Percentiles rank a stretch among this genome's conserved stretches.
phyloP scores from a whole-genome alignment of 75 land plant species.

The Adiantum capillusveneris region DNA sequence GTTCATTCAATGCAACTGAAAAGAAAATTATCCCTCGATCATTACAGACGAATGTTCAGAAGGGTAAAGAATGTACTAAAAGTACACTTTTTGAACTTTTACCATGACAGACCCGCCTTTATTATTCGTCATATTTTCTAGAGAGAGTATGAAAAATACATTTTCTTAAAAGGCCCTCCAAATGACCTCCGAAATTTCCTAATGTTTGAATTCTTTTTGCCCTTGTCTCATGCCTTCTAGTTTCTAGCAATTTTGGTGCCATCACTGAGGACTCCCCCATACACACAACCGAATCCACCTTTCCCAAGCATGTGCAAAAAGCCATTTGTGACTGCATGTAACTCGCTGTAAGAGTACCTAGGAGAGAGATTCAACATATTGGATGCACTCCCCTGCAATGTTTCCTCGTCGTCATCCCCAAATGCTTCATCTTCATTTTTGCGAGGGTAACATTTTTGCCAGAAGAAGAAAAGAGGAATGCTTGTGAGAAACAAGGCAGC shows the following conservation, averaged over 20 bases:
- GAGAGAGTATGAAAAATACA: too few relatives aligned
- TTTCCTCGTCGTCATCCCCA: background rate
- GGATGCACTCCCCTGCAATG: background rate
- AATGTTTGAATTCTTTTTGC: slow-evolving; percentile 24
- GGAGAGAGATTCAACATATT: slow-evolving; percentile 1
- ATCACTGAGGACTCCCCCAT: slow-evolving; percentile 48
- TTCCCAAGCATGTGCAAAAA: slow-evolving; percentile 16
- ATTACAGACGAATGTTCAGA: too few relatives aligned
- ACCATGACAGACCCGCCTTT: too few relatives aligned
- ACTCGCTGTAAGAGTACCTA: slow-evolving; percentile 14
- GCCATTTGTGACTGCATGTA: slow-evolving; percentile 7
- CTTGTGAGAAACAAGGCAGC: too few relatives aligned
- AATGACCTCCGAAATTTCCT: too few relatives aligned
- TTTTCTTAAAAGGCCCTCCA: too few relatives aligned
- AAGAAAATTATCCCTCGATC: too few relatives aligned
- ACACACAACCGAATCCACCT: slow-evolving; percentile 82
- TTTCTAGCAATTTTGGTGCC: slow-evolving; percentile 43
- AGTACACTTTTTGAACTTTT: too few relatives aligned
- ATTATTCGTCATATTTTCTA: too few relatives aligned
- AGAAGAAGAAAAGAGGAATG: background rate
- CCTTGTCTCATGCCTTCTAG: slow-evolving; percentile 70
- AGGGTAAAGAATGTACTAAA: too few relatives aligned
- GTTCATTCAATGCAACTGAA: too few relatives aligned
- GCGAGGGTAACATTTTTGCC: background rate
- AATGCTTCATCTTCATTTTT: too few relatives aligned